phyloP scores from a whole-genome alignment of 371 early-diverging fungal species.

The Thermomucor indicae-seudaticae region DNA sequence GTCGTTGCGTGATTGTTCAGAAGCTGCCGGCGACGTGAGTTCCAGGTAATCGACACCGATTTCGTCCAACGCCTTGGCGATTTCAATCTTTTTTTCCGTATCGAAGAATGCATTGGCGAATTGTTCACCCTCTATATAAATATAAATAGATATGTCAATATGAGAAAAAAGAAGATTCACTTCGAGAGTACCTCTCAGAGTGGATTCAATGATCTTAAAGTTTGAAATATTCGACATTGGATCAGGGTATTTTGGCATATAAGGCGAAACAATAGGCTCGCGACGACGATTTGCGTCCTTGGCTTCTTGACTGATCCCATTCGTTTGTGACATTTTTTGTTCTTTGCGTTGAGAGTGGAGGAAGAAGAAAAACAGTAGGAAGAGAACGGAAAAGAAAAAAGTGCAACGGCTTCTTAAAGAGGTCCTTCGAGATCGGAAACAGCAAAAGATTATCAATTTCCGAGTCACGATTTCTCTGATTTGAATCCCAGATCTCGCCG shows the following conservation, averaged over 20 bases:
- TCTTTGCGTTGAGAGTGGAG: too few species aligned
- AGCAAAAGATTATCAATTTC: too few species aligned
- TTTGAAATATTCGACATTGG: slow-evolving; percentile 76
- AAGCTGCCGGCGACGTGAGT: slow-evolving; percentile 91
- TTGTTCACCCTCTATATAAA: slow-evolving; percentile 84
- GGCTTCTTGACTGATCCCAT: not conserved
- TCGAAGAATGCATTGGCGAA: slow-evolving; percentile 96
- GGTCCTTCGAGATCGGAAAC: too few species aligned
- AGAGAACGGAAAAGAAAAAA: too few species aligned
- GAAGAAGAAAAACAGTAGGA: too few species aligned
- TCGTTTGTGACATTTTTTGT: too few species aligned
- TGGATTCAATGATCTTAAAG: slow-evolving; percentile 91
- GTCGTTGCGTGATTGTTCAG: slow-evolving; percentile 86
- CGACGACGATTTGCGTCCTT: slow-evolving; percentile 11
- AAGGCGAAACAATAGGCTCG: slow-evolving; percentile 42
- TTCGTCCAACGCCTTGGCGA: slow-evolving; percentile 91
- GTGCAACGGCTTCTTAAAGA: too few species aligned
- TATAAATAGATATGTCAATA: not conserved
- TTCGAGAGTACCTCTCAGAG: slow-evolving; percentile 63
- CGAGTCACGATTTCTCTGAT: too few species aligned
- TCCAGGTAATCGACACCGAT: slow-evolving; percentile 97
- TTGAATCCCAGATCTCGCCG: too few species aligned
- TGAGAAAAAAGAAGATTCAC: not conserved
- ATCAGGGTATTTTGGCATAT: slow-evolving; percentile 62
- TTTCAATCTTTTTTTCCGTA: slow-evolving; percentile 91